Evolutionary conservation across 768 basidiomycete genomes (phyloP), one percentile per base, ranked within the genome.

Genomic region (Austroboletus eburneus): DNA sequence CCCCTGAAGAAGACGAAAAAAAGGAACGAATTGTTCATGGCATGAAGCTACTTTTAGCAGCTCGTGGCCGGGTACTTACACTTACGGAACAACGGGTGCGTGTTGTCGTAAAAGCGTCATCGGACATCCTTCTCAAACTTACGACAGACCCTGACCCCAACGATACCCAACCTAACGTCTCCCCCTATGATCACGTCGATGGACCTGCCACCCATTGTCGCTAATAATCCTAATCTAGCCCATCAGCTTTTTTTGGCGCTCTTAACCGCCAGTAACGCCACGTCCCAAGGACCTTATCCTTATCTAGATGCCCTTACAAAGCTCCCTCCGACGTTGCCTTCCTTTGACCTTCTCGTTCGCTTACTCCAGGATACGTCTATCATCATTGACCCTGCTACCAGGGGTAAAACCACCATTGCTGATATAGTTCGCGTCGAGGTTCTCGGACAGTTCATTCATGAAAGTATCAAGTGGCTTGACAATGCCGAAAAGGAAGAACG

Each of bases 61-160:
- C 83, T 34, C 79, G 85, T 43, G 77, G 81, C 50, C 80, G 87
- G 42, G 85, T 83, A 21, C 76, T 90, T 35, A 83, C 79, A 29
- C 76, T 90, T 42, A 73, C 83, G 32, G 87, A 90, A 70, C 84
- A 85, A 72, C 79, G 86, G 46, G 83, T 86, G 59, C 45, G 51
- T 39, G 23, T 40, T 36, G 45, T 45, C n/a, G n/a, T n/a, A n/a
- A n/a, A n/a, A n/a, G 17, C 5, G 16, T 12, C 18, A 22, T 27
- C 18, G 7, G n/a, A 25, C 29, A 16, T 24, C 14, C n/a, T 27
- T 17, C 41, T 41, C 20, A 46, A 14, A 17, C 18, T 20, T 40
- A 22, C 38, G 17, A 20, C 62, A 85, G 83, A 57, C 72, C 42
- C 71, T 88, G 51, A 61, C 61, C 32, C 83, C 85, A 17, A 49